Conservation (phyloP, 192 early-diverging fungal genomes). For the Backusella australiensis region DNA sequence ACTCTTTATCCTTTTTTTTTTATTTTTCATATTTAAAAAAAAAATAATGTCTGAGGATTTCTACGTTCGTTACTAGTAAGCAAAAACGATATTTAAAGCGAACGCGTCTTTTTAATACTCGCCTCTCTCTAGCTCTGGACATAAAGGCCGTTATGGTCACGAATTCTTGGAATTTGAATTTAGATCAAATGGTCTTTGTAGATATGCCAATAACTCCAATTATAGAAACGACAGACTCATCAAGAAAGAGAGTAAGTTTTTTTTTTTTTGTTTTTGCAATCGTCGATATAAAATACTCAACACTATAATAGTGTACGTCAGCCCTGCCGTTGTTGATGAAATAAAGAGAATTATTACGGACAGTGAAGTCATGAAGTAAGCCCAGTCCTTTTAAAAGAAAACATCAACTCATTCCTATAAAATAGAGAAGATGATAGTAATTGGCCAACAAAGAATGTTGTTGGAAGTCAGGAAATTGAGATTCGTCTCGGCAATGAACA, state of each 20-base stretch:
- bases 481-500: constrained; percentile 87
- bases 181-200: constrained; percentile 77
- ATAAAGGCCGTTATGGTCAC: constrained; percentile 94
- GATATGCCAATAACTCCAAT: constrained; percentile 98
- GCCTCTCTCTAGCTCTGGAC: constrained; percentile 65
- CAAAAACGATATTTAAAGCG: neutral
- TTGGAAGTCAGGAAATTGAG: constrained; percentile 93
- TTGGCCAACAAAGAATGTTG: constrained; percentile 90
- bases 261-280: neutral
- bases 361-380: constrained; percentile 87
- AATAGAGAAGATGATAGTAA: constrained; percentile 82
- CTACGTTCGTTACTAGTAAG: constrained; percentile 51
- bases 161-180: constrained; percentile 99
- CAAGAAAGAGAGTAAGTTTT: constrained; percentile 76
- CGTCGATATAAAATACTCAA: too few species aligned
- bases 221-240: constrained; percentile 98
- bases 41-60: constrained; percentile 48
- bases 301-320: constrained; percentile 62
- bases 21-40: neutral
- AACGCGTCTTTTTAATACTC: neutral
- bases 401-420: neutral
- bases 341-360: constrained; percentile 87
- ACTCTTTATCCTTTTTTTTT: neutral
- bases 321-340: constrained; percentile 78
- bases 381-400: too few species aligned